Conservation (phyloP, 352 stramenopile genomes). For the Globisporangium rhizosaccharum region DNA sequence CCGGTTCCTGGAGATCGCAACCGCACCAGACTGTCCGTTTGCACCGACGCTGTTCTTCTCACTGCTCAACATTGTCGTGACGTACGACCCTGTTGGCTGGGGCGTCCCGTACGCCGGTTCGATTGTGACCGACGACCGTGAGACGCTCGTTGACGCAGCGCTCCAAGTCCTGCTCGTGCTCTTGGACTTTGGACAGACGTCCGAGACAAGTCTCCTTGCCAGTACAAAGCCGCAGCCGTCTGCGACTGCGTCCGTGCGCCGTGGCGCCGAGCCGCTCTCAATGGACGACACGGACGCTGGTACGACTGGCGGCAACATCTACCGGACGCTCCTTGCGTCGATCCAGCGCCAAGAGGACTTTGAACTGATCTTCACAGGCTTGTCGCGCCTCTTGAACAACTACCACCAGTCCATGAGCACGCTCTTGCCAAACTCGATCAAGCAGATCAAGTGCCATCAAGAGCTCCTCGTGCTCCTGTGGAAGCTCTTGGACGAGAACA, state of each 20-base stretch:
- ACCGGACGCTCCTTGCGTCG: conserved; percentile 57
- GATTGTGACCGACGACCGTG: conserved; percentile 87
- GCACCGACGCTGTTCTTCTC: conserved; percentile 94
- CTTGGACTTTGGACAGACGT: conserved; percentile 90
- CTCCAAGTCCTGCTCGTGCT: conserved; percentile 93
- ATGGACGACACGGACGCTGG: conserved; percentile 30
- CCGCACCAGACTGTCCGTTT: conserved; percentile 89
- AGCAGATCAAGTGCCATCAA: conserved; percentile 95
- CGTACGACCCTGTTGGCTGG: conserved; percentile 91
- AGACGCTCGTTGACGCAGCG: conserved; percentile 89
- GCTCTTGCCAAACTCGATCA: conserved; percentile 91
- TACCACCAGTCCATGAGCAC: conserved; percentile 93
- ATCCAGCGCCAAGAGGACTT: conserved; percentile 88
- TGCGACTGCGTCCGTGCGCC: conserved; percentile 19
- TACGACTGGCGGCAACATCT: conserved; percentile 42
- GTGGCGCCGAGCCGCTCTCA: conserved; percentile 11
- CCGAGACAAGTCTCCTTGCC: conserved; percentile 30
- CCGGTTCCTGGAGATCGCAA: conserved; percentile 89
- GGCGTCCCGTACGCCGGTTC: conserved; percentile 85
- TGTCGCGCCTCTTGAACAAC: conserved; percentile 97
- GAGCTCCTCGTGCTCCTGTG: conserved; percentile 97
- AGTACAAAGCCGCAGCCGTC: conserved; percentile 47
- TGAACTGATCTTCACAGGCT: conserved; percentile 88
- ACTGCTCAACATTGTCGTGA: conserved; percentile 93
- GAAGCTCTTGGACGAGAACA: conserved; percentile 98